Evolutionary conservation across 306 rosid species (phyloP), one percentile per base, ranked within the genome.

Genomic region (Datisca glomerata): DNA sequence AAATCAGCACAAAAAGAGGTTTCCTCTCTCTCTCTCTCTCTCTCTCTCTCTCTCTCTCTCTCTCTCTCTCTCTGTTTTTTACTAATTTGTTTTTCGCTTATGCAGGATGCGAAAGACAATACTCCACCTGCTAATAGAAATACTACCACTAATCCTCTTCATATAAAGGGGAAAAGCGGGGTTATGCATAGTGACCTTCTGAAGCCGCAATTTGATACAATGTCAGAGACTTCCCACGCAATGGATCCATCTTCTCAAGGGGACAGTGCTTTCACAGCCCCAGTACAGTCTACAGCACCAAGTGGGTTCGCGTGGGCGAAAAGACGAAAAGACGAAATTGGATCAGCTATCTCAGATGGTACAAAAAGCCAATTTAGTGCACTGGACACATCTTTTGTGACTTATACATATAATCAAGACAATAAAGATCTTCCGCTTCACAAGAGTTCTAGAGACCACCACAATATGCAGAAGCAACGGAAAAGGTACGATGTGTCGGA

Each of bases 321-420:
- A 56, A 72, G 71, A 52, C 64, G 75, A 71, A 74, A 68, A 13
- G 78, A 61, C 34, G 93, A 70, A 22, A 61, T 58, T 43, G 53
- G 72, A 34, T 91, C 98, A 11, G 63, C 76, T 8, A 35, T 91
- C 45, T 91, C 98, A 37, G 93, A 80, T 47, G 84, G 96, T 9
- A 73, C 85, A 27, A 78, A 55, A 59, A 89, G 97, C 69, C 87
- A 76, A 56, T 69, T 82, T 41, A 87, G 93, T 70, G 86, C 85
- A 9, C 16, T 91, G 12, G 98, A 91, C 62, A 67, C 96, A 16
- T 24, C 69, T 8, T 91, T 80, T 57, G 98, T 96, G 18, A 78
- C 57, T 48, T 65, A 63, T 20, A 62, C 81, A 14, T 18, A 70
- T 12, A 79, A 28, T 32, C 66, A 46, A 49, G 65, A 41, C 53